Evolutionary conservation across 1,139 yeast genomes (phyloP).

Genomic region (Hemisphaericaspora lyxosophila): DNA sequence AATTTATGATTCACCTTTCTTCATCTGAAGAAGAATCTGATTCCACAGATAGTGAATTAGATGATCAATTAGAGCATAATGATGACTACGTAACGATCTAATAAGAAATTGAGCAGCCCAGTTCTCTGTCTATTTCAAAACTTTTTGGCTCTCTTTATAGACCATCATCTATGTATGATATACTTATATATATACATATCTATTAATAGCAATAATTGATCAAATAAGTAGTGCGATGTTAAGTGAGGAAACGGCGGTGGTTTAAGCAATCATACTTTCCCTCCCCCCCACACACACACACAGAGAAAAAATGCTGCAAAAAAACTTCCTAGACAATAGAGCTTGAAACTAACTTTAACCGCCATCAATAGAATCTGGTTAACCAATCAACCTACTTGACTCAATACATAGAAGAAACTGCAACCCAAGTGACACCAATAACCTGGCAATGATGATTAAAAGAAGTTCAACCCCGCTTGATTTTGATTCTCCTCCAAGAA

Average conservation of each 20-base stretch:
- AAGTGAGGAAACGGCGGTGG: no score
- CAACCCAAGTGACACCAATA: background rate
- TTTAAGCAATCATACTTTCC: no score
- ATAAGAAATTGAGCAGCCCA: background rate
- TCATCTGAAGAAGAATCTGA: conserved; percentile 21
- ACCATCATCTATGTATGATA: no score
- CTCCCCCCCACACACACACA: background rate
- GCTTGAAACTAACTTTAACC: no score
- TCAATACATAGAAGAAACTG: no score
- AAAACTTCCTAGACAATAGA: background rate
- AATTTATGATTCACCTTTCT: conserved; percentile 22
- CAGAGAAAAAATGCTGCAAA: background rate
- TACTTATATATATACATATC: no score
- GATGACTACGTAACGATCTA: conserved; percentile 22
- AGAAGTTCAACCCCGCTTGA: conserved; percentile 14
- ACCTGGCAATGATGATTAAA: conserved; percentile 7
- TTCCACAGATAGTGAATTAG: conserved; percentile 16
- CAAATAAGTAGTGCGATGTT: no score
- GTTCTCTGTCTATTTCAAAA: no score
- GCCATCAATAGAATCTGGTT: background rate
- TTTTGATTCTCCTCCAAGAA: conserved; percentile 19
- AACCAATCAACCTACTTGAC: background rate
- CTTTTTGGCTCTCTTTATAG: no score
- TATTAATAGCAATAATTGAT: no score
- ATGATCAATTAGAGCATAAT: conserved; percentile 33